Evolutionary conservation across 306 rosid genomes (phyloP), one percentile per base, ranked within the genome.

Genomic region (Castanea sativa): DNA sequence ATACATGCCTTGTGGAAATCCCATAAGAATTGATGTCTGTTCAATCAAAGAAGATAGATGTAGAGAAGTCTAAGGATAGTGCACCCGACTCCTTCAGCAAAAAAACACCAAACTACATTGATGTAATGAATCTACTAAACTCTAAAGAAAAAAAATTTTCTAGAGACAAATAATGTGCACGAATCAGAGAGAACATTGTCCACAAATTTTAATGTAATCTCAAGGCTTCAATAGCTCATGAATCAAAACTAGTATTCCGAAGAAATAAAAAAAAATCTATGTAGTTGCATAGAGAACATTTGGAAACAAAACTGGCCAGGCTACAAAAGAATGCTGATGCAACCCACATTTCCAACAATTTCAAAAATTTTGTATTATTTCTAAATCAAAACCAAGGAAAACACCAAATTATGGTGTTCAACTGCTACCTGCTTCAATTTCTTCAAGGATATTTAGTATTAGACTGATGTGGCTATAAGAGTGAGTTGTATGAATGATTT

Each of bases 401-500:
- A 41, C 43, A 64, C 4, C 70, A 64, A 29, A 64, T 64, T 64
- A 38, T 30, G 21, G 41, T 15, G 43, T 30, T 64, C 45, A 64
- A 64, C 23, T 30, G 19, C 70, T 64, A 64, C 45, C 45, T 64
- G 45, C n/a, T 64, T 29, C 70, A 30, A 30, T 30, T 64, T 30
- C 21, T 30, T 19, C n/a, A 8, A 11, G 70, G 45, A 13, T 30
- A 29, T 30, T 29, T 5, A 64, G 41, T 30, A 64, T 64, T 64
- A 64, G 23, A 30, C 70, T 30, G 70, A 35, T 64, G 70, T 15
- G 43, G 9, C 21, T 14, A 20, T 18, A 76, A 35, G 59, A 61
- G 69, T 69, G 16, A 76, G 65, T 73, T 14, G 57, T 45, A 45
- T 71, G 55, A 75, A 49, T 45, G 27, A 61, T 70, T 55, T 76